A percentile compares a stretch with the other conserved stretches of the same genome.
phyloP scores from a whole-genome alignment of 176 grass and related monocot species.

The Oropetium thomaeum region DNA sequence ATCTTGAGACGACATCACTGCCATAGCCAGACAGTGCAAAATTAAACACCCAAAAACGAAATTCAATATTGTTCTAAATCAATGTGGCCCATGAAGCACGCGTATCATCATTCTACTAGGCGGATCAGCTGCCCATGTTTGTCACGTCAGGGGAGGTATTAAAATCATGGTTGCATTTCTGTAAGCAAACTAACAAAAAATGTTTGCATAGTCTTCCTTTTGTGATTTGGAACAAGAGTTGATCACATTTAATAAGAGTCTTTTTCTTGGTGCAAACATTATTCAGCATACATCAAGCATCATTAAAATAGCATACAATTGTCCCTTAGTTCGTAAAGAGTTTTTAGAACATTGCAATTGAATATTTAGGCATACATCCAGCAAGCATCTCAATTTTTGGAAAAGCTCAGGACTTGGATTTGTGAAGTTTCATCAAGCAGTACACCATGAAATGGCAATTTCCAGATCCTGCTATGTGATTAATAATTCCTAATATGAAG shows the following conservation, averaged over 20 bases:
- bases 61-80: neutral
- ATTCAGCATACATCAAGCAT: slow-evolving; percentile 4
- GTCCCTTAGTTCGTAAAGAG: neutral
- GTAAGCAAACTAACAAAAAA: neutral
- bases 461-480: neutral
- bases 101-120: neutral
- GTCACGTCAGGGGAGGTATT: slow-evolving; percentile 1
- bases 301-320: neutral
- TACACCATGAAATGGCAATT: slow-evolving; percentile 1
- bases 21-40: slow-evolving; percentile 19
- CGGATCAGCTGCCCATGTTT: slow-evolving; percentile 1
- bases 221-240: neutral
- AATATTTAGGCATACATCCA: slow-evolving; percentile 12
- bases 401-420: neutral
- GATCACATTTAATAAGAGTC: neutral
- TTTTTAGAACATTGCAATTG: neutral
- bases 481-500: neutral
- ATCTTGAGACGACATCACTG: slow-evolving; percentile 99
- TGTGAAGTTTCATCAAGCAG: neutral
- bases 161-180: neutral
- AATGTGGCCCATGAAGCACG: neutral
- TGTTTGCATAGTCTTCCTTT: neutral
- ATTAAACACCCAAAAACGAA: neutral
- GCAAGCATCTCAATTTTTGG: neutral
- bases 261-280: neutral